These are phyloP conservation scores for Sparassis latifolia DNA, from an alignment of 1,284 basidiomycete genomes.

Conservation along the genomic window DNA sequence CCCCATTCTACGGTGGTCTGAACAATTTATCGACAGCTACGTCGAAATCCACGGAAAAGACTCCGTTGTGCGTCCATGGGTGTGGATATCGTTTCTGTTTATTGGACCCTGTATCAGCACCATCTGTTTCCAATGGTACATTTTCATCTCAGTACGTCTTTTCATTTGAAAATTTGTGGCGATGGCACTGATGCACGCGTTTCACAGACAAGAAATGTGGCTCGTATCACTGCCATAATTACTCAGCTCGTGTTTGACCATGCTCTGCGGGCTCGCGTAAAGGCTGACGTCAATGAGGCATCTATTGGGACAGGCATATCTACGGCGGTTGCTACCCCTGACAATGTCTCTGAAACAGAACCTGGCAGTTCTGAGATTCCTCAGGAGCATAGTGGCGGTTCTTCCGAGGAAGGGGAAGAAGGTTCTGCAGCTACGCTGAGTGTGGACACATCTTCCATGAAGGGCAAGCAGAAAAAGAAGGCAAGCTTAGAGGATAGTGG, in stretches of 20 bases:
- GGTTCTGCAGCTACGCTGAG: conserved; percentile 4
- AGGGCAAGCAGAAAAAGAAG: conserved; percentile 19
- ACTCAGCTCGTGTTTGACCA: conserved; percentile 71
- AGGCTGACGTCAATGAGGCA: conserved; percentile 35
- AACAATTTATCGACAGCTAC: conserved; percentile 24
- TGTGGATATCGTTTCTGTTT: conserved; percentile 61
- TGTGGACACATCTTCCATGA: not conserved
- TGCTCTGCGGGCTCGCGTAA: conserved; percentile 60
- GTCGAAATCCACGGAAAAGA: conserved; percentile 34
- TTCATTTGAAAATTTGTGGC: no score
- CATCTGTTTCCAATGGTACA: conserved; percentile 32
- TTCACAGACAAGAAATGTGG: conserved; percentile 36
- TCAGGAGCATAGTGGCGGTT: conserved; percentile 9
- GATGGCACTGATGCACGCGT: not conserved
- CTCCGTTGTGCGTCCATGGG: conserved; percentile 37
- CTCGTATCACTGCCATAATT: conserved; percentile 54
- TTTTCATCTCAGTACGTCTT: conserved; percentile 19
- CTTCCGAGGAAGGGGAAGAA: conserved; percentile 11
- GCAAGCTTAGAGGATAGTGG: conserved; percentile 1
- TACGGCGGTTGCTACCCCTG: conserved; percentile 18
- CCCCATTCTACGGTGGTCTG: not conserved
- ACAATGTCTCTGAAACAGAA: conserved; percentile 22
- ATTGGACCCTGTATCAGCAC: conserved; percentile 43
- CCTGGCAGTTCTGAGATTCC: conserved; percentile 4
- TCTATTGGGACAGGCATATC: conserved; percentile 12